Conservation (phyloP, 306 rosid species). For the Rosa persica region DNA sequence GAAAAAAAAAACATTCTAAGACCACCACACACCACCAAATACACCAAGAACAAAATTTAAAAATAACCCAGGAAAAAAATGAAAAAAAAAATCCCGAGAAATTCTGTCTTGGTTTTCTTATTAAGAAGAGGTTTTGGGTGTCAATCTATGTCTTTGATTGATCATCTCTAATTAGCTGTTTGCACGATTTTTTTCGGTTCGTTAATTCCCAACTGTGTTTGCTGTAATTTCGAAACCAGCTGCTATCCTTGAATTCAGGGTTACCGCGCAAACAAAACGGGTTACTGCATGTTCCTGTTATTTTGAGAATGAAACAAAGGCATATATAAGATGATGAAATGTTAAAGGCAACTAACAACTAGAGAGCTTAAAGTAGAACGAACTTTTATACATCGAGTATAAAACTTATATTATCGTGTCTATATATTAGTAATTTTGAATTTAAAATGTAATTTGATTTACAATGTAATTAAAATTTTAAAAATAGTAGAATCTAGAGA, state of each 20-base stretch:
- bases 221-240: slow-evolving; percentile 4
- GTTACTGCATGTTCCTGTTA: background rate
- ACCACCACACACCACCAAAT: slow-evolving; percentile 22
- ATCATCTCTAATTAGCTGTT: slow-evolving; percentile 9
- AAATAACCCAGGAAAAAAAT: background rate
- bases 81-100: background rate
- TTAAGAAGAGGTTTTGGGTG: background rate
- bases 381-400: too few species aligned
- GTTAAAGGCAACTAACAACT: background rate
- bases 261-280: slow-evolving; percentile 50
- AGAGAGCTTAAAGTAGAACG: background rate
- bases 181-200: slow-evolving; percentile 15
- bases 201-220: slow-evolving; percentile 33
- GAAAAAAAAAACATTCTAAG: background rate
- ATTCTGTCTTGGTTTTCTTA: slow-evolving; percentile 8
- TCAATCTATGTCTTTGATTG: slow-evolving; percentile 4
- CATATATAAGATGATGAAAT: background rate
- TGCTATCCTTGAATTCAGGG: slow-evolving; percentile 48
- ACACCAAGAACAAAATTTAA: slow-evolving; percentile 1
- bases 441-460: too few species aligned
- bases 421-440: too few species aligned
- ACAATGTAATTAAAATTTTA: too few species aligned
- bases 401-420: too few species aligned
- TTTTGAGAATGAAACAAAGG: background rate
- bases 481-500: too few species aligned